A percentile compares a stretch with the other conserved stretches of the same genome.
Evolutionary conservation across 441 rosid genomes (phyloP).

Genomic region (Pelargonium australe): DNA sequence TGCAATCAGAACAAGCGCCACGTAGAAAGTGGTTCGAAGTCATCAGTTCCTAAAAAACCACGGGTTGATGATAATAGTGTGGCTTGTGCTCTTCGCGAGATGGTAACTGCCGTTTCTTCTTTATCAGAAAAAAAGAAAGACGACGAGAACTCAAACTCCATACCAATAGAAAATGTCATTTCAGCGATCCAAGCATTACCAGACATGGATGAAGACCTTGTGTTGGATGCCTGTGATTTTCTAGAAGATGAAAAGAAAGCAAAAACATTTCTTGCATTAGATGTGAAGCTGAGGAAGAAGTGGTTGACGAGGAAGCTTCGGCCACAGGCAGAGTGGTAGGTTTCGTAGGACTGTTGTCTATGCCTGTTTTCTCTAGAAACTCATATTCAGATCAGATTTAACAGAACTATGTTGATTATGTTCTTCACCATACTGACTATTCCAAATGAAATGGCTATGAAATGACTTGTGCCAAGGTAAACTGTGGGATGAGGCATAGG

Average conservation of each 20-base stretch:
- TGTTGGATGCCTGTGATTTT: slow-evolving; percentile 82
- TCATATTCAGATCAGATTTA: background rate
- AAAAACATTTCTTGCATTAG: slow-evolving; percentile 72
- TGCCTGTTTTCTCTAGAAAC: background rate
- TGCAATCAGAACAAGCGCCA: slow-evolving; percentile 37
- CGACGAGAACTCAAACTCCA: slow-evolving; percentile 18
- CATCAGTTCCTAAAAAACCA: slow-evolving; percentile 33
- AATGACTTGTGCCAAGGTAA: background rate
- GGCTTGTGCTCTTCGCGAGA: slow-evolving; percentile 24
- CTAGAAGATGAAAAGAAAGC: slow-evolving; percentile 79
- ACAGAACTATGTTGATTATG: background rate
- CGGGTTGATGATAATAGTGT: slow-evolving; percentile 30
- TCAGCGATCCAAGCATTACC: slow-evolving; percentile 65
- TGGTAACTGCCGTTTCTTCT: slow-evolving; percentile 33
- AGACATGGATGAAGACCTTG: slow-evolving; percentile 63
- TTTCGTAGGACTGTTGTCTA: background rate
- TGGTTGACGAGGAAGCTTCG: slow-evolving; percentile 73
- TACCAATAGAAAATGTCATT: slow-evolving; percentile 41
- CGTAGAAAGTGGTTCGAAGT: slow-evolving; percentile 29
- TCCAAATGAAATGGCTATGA: background rate
- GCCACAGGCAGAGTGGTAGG: background rate
- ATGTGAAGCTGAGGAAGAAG: slow-evolving; percentile 49
- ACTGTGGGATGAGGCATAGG: background rate
- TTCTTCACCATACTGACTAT: background rate
- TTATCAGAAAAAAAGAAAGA: slow-evolving; percentile 25